Percentiles rank a stretch among this genome's conserved stretches.
phyloP scores from a whole-genome alignment of 2,329 filamentous ascomycete genomes.

The Colletotrichum sp. region DNA sequence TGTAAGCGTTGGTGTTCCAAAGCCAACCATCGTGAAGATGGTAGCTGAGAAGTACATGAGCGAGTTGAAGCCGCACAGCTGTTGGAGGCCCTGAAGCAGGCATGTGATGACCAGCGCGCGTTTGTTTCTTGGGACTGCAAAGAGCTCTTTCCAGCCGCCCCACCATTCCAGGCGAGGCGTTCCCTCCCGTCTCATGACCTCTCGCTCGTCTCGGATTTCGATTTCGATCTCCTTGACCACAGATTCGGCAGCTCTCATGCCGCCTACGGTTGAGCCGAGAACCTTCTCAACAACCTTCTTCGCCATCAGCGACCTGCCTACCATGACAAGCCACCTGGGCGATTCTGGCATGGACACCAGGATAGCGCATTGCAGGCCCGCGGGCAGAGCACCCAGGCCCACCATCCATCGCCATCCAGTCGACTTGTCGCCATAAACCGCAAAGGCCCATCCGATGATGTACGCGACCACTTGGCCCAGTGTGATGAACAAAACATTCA shows the following conservation, averaged over 20 bases:
- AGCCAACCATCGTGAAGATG: slow-evolving; percentile 79
- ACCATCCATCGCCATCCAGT: slow-evolving; percentile 92
- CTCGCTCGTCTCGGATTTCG: slow-evolving; percentile 74
- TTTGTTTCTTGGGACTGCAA: slow-evolving; percentile 66
- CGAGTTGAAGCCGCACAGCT: slow-evolving; percentile 89
- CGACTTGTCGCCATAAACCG: slow-evolving; percentile 51
- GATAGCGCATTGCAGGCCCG: slow-evolving; percentile 71
- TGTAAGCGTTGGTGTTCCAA: slow-evolving; percentile 78
- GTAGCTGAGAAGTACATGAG: slow-evolving; percentile 92
- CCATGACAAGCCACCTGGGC: slow-evolving; percentile 83
- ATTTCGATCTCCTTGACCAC: slow-evolving; percentile 73
- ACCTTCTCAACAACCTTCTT: slow-evolving; percentile 68
- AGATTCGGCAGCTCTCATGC: slow-evolving; percentile 54
- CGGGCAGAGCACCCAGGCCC: slow-evolving; percentile 80
- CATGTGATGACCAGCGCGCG: slow-evolving; percentile 85
- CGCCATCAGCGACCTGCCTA: slow-evolving; percentile 66
- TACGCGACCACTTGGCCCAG: slow-evolving; percentile 90
- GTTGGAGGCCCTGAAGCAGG: slow-evolving; percentile 84
- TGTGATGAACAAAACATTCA: slow-evolving; percentile 84
- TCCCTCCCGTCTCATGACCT: slow-evolving; percentile 54
- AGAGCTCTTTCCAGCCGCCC: slow-evolving; percentile 57
- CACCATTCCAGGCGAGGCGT: slow-evolving; percentile 39
- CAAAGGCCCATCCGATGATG: slow-evolving; percentile 78
- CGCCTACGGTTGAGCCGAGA: slow-evolving; percentile 56
- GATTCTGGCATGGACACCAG: slow-evolving; percentile 83